Percentiles rank a stretch among this genome's conserved stretches.
Conservation (phyloP, 768 basidiomycete species). For the Trichaptum fuscoviolaceum region DNA sequence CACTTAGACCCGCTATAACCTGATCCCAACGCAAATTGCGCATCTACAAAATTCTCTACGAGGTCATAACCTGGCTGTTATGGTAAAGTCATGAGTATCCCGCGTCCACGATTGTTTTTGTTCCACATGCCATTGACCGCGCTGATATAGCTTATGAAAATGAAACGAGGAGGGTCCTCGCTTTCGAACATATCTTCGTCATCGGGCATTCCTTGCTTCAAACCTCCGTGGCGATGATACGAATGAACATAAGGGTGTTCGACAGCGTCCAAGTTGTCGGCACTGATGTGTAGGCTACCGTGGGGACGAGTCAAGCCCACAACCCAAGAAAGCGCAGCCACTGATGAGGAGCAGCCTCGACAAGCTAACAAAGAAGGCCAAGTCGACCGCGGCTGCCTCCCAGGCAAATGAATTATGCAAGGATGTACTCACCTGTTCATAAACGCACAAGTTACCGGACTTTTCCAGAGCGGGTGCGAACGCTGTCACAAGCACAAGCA, state of each 20-base stretch:
- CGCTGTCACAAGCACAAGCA: too few species aligned
- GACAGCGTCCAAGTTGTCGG: constrained; percentile 18
- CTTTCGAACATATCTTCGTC: constrained; percentile 33
- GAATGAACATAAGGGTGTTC: constrained; percentile 13
- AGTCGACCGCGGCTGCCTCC: too few species aligned
- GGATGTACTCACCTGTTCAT: too few species aligned
- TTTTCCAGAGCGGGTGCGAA: too few species aligned
- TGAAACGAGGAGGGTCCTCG: constrained; percentile 27
- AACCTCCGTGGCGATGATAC: constrained; percentile 28
- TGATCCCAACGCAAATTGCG: constrained; percentile 13
- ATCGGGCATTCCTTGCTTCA: constrained; percentile 24
- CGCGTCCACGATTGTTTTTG: not conserved
- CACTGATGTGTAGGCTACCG: not conserved
- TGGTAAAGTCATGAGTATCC: constrained; percentile 3
- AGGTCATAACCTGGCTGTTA: constrained; percentile 6
- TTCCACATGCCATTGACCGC: constrained; percentile 27
- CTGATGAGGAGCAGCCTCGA: too few species aligned
- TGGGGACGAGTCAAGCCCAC: too few species aligned
- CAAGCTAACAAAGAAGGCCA: too few species aligned
- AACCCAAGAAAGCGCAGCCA: too few species aligned
- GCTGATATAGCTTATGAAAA: constrained; percentile 30
- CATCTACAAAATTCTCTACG: constrained; percentile 11
- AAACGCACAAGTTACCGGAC: too few species aligned
- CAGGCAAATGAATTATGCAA: too few species aligned
- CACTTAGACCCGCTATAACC: constrained; percentile 30